Conservation (phyloP, 495 filamentous ascomycete genomes). For the Aspergillus avenaceus region DNA sequence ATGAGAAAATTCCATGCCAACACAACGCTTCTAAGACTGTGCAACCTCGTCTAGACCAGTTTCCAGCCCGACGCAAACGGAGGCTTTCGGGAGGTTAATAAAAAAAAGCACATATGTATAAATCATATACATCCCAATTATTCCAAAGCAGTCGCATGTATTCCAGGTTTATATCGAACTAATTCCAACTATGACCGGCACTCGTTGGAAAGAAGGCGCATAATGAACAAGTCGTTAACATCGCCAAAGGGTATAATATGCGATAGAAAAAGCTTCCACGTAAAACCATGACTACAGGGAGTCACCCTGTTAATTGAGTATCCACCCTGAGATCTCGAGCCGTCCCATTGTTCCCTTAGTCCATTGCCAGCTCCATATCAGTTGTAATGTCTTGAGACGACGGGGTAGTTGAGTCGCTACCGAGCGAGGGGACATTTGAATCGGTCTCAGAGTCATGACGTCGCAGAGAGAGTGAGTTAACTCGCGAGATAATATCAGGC, state of each 20-base stretch:
- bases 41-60: no score
- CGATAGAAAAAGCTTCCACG: neutral
- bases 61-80: no score
- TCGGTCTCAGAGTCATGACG: constrained; percentile 15
- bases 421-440: constrained; percentile 14
- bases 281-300: neutral
- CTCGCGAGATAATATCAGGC: constrained; percentile 17
- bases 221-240: neutral
- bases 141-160: neutral
- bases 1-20: no score
- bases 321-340: constrained; percentile 9
- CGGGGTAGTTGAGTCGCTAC: constrained; percentile 23
- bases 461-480: constrained; percentile 15
- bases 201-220: neutral
- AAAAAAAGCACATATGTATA: neutral
- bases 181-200: constrained; percentile 6
- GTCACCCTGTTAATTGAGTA: no score
- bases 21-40: no score
- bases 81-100: no score
- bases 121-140: neutral
- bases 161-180: neutral
- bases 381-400: constrained; percentile 26
- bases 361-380: constrained; percentile 48
- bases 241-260: neutral
- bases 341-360: constrained; percentile 16